Conservation (phyloP, 768 basidiomycete species). For the Serendipita sp. region DNA sequence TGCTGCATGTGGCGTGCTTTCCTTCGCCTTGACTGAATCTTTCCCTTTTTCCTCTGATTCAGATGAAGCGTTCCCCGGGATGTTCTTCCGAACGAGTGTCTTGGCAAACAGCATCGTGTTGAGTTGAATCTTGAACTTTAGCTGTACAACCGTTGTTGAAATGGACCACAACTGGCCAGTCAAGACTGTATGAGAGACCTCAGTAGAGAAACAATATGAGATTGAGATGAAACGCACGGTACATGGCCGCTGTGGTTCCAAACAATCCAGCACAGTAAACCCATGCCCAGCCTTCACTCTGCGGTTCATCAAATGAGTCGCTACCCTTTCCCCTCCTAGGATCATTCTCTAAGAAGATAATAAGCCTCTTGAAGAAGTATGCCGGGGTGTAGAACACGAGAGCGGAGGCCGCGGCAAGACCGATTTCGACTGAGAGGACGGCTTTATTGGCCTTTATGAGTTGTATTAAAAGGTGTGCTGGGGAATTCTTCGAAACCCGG, state of each 20-base stretch:
- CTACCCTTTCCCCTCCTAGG: slow-evolving; percentile 15
- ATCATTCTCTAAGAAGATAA: slow-evolving; percentile 23
- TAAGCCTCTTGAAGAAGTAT: slow-evolving; percentile 21
- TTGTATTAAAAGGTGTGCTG: slow-evolving; percentile 34
- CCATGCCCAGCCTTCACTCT: slow-evolving; percentile 22
- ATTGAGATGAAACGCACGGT: slow-evolving; percentile 23
- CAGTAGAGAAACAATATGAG: neutral
- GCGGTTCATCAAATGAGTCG: neutral
- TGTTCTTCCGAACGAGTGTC: slow-evolving; percentile 71
- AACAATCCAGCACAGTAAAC: slow-evolving; percentile 31
- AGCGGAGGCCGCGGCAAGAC: slow-evolving; percentile 42
- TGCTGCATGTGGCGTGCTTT: slow-evolving; percentile 12
- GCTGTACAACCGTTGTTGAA: slow-evolving; percentile 53
- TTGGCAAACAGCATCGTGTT: slow-evolving; percentile 78
- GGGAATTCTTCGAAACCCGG: neutral
- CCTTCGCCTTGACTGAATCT: neutral
- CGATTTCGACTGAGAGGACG: slow-evolving; percentile 27
- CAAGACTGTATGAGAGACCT: slow-evolving; percentile 23
- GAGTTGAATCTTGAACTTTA: slow-evolving; percentile 54
- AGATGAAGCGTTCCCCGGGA: slow-evolving; percentile 31
- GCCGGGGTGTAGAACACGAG: slow-evolving; percentile 48
- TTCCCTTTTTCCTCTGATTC: slow-evolving; percentile 6
- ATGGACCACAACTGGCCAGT: slow-evolving; percentile 59
- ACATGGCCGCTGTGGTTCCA: slow-evolving; percentile 27
- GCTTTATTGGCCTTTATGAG: slow-evolving; percentile 41